phyloP scores from a whole-genome alignment of 2,329 filamentous ascomycete genomes.

The Coniochaeta sp. region DNA sequence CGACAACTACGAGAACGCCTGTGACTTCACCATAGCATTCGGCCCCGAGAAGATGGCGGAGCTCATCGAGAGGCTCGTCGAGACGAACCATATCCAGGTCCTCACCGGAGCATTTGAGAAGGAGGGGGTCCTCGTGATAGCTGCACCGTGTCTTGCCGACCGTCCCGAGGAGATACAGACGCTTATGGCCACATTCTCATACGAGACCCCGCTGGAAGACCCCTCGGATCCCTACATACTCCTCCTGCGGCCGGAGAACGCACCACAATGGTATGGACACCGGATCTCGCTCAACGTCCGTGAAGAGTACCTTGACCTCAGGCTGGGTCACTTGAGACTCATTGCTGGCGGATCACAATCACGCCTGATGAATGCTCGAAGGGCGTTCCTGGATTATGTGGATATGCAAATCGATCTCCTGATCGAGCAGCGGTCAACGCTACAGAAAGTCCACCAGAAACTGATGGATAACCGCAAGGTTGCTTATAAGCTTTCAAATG shows the following conservation, averaged over 20 bases:
- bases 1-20: conserved; percentile 92
- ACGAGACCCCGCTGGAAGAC: conserved; percentile 58
- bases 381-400: conserved; percentile 68
- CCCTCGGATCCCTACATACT: conserved; percentile 76
- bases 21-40: conserved; percentile 84
- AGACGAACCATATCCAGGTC: conserved; percentile 82
- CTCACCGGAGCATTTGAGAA: conserved; percentile 64
- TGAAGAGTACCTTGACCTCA: conserved; percentile 76
- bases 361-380: conserved; percentile 71
- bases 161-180: conserved; percentile 76
- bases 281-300: conserved; percentile 64
- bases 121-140: conserved; percentile 75
- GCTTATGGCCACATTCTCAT: conserved; percentile 66
- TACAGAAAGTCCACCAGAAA: conserved; percentile 85
- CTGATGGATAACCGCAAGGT: conserved; percentile 93
- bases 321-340: conserved; percentile 77
- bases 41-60: conserved; percentile 60
- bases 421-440: conserved; percentile 86
- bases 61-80: conserved; percentile 72
- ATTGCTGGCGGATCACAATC: conserved; percentile 82
- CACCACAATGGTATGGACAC: conserved; percentile 74
- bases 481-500: conserved; percentile 92
- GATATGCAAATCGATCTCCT: conserved; percentile 82
- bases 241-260: conserved; percentile 73
- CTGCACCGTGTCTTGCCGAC: conserved; percentile 69